Evolutionary conservation across 2,329 filamentous ascomycete genomes (phyloP).

Genomic region (Amesomyces nigricolor): DNA sequence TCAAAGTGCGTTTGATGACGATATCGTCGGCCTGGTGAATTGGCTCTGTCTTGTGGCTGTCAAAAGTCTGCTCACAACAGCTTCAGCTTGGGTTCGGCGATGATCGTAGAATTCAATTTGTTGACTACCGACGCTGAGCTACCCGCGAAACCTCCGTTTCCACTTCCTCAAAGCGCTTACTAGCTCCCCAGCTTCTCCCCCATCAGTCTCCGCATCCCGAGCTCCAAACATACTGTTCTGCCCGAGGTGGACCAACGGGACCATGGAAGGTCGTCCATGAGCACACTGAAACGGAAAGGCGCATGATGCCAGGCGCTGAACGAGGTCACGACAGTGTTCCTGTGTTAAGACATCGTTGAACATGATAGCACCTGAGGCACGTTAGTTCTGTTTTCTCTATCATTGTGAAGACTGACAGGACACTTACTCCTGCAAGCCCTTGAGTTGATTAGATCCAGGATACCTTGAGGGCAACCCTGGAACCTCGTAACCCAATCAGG

Average conservation of each 20-base stretch:
- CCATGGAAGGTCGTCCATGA: slow-evolving; percentile 66
- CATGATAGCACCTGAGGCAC: slow-evolving; percentile 60
- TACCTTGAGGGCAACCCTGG: slow-evolving; percentile 64
- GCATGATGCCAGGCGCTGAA: slow-evolving; percentile 54
- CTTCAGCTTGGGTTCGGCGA: too few relatives aligned
- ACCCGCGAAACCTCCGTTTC: not conserved
- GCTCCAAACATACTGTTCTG: slow-evolving; percentile 1
- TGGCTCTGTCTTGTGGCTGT: too few relatives aligned
- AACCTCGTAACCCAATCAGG: slow-evolving; percentile 56
- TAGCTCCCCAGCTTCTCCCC: slow-evolving; percentile 6
- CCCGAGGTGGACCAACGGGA: slow-evolving; percentile 53
- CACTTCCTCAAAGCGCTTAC: slow-evolving; percentile 12
- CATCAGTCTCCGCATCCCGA: not conserved
- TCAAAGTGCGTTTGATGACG: too few relatives aligned
- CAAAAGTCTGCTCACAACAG: too few relatives aligned
- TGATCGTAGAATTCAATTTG: too few relatives aligned
- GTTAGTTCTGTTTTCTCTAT: not conserved
- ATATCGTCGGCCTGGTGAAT: too few relatives aligned
- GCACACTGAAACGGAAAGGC: slow-evolving; percentile 78
- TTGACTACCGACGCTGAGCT: too few relatives aligned
- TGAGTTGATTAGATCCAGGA: slow-evolving; percentile 72
- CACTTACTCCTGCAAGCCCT: slow-evolving; percentile 63
- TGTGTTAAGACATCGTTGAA: slow-evolving; percentile 66
- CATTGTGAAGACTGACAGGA: not conserved
- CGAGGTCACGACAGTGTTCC: slow-evolving; percentile 53